These are phyloP conservation scores for Leccinum aurantiacum DNA, from an alignment of 768 basidiomycete genomes.

Conservation along the genomic window DNA sequence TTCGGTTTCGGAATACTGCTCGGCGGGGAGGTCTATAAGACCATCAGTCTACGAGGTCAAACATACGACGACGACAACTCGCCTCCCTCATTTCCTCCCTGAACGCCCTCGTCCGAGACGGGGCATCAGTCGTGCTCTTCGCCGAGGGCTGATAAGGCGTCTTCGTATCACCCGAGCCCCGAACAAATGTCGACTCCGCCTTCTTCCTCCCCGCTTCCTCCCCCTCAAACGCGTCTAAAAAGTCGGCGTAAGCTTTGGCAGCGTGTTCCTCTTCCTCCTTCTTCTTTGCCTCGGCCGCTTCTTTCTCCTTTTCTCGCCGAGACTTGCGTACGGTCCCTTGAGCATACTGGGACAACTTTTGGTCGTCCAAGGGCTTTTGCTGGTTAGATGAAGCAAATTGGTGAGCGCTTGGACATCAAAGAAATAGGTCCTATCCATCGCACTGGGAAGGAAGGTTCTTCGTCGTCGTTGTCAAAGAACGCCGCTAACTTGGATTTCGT, in stretches of 20 bases:
- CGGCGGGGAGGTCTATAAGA: slow-evolving; percentile 57
- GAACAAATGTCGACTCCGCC: slow-evolving; percentile 59
- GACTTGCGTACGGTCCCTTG: slow-evolving; percentile 89
- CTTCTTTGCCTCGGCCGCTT: slow-evolving; percentile 88
- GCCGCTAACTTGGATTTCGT: slow-evolving; percentile 59
- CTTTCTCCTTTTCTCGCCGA: slow-evolving; percentile 87
- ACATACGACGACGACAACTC: slow-evolving; percentile 20
- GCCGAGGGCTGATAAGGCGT: slow-evolving; percentile 44
- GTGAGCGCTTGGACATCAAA: slow-evolving; percentile 55
- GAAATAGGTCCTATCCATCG: slow-evolving; percentile 77
- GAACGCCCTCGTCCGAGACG: slow-evolving; percentile 33
- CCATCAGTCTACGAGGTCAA: slow-evolving; percentile 4
- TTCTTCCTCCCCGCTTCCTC: slow-evolving; percentile 55
- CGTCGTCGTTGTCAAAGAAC: slow-evolving; percentile 84
- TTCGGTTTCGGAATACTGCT: slow-evolving; percentile 65
- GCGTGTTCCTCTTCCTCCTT: slow-evolving; percentile 80
- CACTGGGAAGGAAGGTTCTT: slow-evolving; percentile 87
- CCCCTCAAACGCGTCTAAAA: slow-evolving; percentile 80
- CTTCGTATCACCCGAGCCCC: slow-evolving; percentile 45
- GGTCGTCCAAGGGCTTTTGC: slow-evolving; percentile 84
- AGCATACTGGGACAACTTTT: slow-evolving; percentile 82
- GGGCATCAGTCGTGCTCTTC: slow-evolving; percentile 29
- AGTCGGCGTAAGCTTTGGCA: slow-evolving; percentile 79
- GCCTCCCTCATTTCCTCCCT: slow-evolving; percentile 35
- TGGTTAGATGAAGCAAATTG: slow-evolving; percentile 51